Evolutionary conservation across 1,139 yeast genomes (phyloP).

Genomic region (Blastobotrys proliferans): DNA sequence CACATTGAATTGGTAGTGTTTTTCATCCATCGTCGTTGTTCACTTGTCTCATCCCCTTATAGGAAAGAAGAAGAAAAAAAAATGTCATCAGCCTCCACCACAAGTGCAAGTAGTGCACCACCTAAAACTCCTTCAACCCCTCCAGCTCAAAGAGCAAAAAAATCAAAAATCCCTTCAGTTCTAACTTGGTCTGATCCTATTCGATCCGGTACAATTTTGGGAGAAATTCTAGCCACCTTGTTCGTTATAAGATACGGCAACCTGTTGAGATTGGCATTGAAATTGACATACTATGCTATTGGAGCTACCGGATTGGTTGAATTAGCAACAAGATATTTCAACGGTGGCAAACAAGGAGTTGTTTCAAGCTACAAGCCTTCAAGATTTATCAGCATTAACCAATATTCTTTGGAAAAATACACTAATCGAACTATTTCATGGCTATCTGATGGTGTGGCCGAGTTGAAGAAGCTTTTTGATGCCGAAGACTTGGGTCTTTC

Average conservation of each 20-base stretch:
- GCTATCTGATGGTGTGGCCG: slow-evolving; percentile 31
- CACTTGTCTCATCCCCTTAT: no score
- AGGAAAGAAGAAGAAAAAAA: no score
- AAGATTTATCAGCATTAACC: slow-evolving; percentile 32
- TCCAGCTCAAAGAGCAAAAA: neutral
- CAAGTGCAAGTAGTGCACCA: neutral
- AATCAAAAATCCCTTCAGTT: slow-evolving; percentile 38
- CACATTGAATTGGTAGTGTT: no score
- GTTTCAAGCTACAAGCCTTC: slow-evolving; percentile 35
- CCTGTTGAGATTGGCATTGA: slow-evolving; percentile 64
- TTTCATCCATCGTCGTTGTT: no score
- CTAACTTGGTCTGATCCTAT: slow-evolving; percentile 83
- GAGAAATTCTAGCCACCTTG: slow-evolving; percentile 55
- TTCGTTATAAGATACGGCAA: slow-evolving; percentile 66
- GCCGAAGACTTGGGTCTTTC: slow-evolving; percentile 67
- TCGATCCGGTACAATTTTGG: slow-evolving; percentile 73
- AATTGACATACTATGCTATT: slow-evolving; percentile 37
- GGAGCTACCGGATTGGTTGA: slow-evolving; percentile 33
- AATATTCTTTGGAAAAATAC: slow-evolving; percentile 32
- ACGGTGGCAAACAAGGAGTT: slow-evolving; percentile 33
- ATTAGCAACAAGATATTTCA: slow-evolving; percentile 32
- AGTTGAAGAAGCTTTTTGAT: slow-evolving; percentile 57
- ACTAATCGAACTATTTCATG: slow-evolving; percentile 30
- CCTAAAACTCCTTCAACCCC: slow-evolving; percentile 1
- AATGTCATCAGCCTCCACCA: neutral